Base-by-base conservation (phyloP, 1,284 basidiomycete genomes). In the Lignosus rhinocerotis region DNA sequence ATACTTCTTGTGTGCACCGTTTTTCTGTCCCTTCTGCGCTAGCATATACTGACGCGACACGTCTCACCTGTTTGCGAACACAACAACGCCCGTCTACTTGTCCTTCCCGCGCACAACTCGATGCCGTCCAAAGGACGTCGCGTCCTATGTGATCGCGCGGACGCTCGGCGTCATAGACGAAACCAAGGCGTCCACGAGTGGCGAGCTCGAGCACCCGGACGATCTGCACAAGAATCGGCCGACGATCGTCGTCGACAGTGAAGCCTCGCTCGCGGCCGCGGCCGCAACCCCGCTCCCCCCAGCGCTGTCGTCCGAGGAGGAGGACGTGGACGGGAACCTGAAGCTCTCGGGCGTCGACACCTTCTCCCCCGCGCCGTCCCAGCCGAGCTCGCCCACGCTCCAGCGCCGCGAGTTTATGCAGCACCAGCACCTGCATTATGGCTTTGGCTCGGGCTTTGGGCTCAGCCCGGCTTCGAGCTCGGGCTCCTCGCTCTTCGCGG, bases 71-170 rank as follows among this genome's bases (percentile, higher is more conserved):
- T 17, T 16, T n/a, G 2, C 39, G 39, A 4, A 25, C 2, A 25
- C 25, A 25, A 25, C 25, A 25, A 25, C 25, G 5, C 36, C 36
- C 3, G 12, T n/a, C 11, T n/a, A 5, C 36, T 39, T 6, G 9
- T 11, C 43, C 14, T 11, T 14, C 43, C 30, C 43, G 11, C 43
- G 19, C 21, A 14, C 17, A 30, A 11, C 21, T 1, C 12, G 6
- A 10, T 43, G 17, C 6, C 6, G 12, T 25, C 4, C 45, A 38
- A 65, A 92, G 90, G 90, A 92, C 69, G 83, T 92, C 55, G 78
- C 83, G 7, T 88, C 90, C n/a, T 92, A 92, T 66, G 83, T 85
- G 55, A 87, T 92, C 67, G 90, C 87, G n/a, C 85, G 90, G 58
- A 92, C 89, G 6, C 79, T 92, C 46, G 90, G 90, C 31, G 81